Evolutionary conservation across 805 yeast species (phyloP), one percentile per base, ranked within the genome.

Genomic region (Saccharomycopsis lassenensis): DNA sequence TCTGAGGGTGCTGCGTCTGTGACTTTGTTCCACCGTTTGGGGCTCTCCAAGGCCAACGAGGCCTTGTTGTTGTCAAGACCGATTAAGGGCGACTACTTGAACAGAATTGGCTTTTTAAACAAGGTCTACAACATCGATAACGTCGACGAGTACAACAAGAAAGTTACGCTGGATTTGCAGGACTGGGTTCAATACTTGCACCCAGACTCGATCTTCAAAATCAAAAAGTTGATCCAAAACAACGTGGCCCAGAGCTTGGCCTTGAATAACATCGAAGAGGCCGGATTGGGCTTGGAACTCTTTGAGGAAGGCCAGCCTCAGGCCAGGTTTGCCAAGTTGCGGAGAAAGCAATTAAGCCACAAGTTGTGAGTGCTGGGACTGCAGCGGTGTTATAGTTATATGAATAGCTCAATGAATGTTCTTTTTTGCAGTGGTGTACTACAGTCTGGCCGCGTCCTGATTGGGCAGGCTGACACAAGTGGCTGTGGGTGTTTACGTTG

Each of bases 241-340:
- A 46, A 57, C 20, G 55, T 54, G 37, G 51, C 52, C 27, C 32
- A 48, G 7, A 52, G 52, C 23, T 55, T 71, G 28, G 58, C 69
- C 46, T 52, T 67, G 27, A 71, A 77, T 24, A 75, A 73, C 46
- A 62, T 81, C 5, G 64, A 65, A 42, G 95, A 85, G 57, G 74
- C 74, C 16, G 64, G 74, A 50, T 62, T 65, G 36, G 94, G 94
- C 1, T 64, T 82, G 40, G 63, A 65, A 36, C 71, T 71, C 49
- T 85, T 91, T 81, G 59, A 77, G 27, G 60, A 66, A 35, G 87
- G 89, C 27, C 64, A 68, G 40, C 94, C 95, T 0, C 91, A 81
- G 54, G 46, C 56, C 38, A 70, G 85, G 33, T 84, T 83, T 52
- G 56, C 56, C 24, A 64, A 65, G 48, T 54, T 83, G 49, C 63